Evolutionary conservation across 192 early-diverging fungal genomes (phyloP), one percentile per base, ranked within the genome.

Genomic region (Thoreauomyces humboldtii): DNA sequence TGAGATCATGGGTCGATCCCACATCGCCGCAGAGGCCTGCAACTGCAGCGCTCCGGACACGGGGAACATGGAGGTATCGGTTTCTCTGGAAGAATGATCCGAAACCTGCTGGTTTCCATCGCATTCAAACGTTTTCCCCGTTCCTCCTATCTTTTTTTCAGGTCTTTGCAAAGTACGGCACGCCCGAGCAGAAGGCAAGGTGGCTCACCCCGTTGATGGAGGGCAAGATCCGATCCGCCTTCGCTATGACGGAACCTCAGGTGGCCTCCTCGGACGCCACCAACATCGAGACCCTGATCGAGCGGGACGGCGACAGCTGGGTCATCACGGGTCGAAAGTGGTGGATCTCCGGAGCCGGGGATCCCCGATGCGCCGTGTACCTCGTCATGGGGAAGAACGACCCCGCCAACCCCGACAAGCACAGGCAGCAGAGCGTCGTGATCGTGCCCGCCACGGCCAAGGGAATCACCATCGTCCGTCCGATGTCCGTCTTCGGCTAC

Each of bases 41-140:
- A 96, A 97, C 87, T 93, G 92, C 76, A 82, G 86, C 41, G 92
- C 93, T 19, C 95, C 95, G 15, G 96, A 99, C 70, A 96, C 96
- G 4, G 96, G 96, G 57, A 99, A 99, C 82, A 99, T 99, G 95
- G 95, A 99, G 69, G 64, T n/a, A n/a, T n/a, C n/a, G n/a, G n/a
- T n/a, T n/a, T n/a, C n/a, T n/a, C n/a, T n/a, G n/a, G n/a, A n/a
- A n/a, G n/a, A n/a, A n/a, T n/a, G n/a, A n/a, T n/a, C n/a, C n/a
- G n/a, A n/a, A n/a, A n/a, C n/a, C n/a, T n/a, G n/a, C n/a, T n/a
- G n/a, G n/a, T n/a, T n/a, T n/a, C n/a, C n/a, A n/a, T n/a, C n/a
- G n/a, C n/a, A n/a, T n/a, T n/a, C n/a, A n/a, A n/a, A n/a, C n/a
- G n/a, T n/a, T n/a, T n/a, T n/a, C n/a, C n/a, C n/a, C n/a, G n/a